Evolutionary conservation across 192 early-diverging fungal species (phyloP), one percentile per base, ranked within the genome.

Genomic region (Paraglomus brasilianum): DNA sequence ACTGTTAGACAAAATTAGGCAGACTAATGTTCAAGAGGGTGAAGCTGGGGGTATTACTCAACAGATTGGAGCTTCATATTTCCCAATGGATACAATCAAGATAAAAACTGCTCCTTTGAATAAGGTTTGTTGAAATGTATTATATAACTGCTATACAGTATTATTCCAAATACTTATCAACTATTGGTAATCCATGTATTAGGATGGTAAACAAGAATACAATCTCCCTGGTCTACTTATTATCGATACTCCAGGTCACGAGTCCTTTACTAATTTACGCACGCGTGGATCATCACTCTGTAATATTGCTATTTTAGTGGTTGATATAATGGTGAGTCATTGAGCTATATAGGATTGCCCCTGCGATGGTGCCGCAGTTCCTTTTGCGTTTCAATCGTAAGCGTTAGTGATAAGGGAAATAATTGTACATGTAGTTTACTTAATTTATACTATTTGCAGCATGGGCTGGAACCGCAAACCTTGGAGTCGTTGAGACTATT

Each of bases 31-130:
- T 15, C 96, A 98, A 81, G 97, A 92, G 66, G 95, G 95, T 64
- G 97, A 99, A 87, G 97, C 97, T 41, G 97, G 97, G 73, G 97
- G 97, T 79, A 99, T 99, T 77, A 99, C 97, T 10, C 97, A 99
- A 79, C 97, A 99, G 75, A 99, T 99, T 69, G 97, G 97, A 79
- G 97, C 97, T 14, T 97, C 96, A 30, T 99, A 92, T 82, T 97
- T 99, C 88, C 97, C 96, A n/a, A 85, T 93, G 61, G 90, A 93
- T 41, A 93, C 93, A 36, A 95, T 99, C 71, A 85, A 86, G 76
- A 81, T 87, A 71, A 99, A 99, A 84, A 97, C 96, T 36, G 87
- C 87, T 0, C 81, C 86, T 47, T 78, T 99, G 55, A 87, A 81
- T 73, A 87, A 79, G 82, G 77, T 68, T 55, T 72, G 69, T 15